Evolutionary conservation across 345 rosid species (phyloP), one percentile per base, ranked within the genome.

Genomic region (Dipteronia dyeriana): DNA sequence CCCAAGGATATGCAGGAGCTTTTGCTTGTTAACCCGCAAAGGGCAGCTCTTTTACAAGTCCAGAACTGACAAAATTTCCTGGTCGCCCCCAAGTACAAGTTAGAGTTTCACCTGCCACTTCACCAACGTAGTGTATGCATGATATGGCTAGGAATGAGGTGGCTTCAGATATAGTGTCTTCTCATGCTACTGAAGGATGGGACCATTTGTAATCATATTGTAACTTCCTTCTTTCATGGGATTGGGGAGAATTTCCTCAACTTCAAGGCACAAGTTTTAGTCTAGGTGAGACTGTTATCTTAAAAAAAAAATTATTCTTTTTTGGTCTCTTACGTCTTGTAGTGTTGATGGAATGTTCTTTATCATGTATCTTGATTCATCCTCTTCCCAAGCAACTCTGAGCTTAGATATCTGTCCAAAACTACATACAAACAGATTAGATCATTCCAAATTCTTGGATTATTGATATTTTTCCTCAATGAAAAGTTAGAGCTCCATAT

Each of bases 1-100:
- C 98, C 97, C 16, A 84, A 78, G 80, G 98, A 95, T 76, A 84
- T 93, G 96, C 99, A 93, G 79, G 86, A 93, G 80, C 98, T 91
- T 84, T 86, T 93, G 81, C 90, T 91, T 71, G 82, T 88, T 81
- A 96, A 94, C 85, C 99, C 99, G 14, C 87, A 94, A 71, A 91
- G 91, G 65, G 93, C 90, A 68, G 84, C 84, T 78, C 92, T 96
- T 82, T 87, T 96, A 57, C 90, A 82, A 81, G 39, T 66, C 70
- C 74, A 38, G 80, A 87, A 66, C 67, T 63, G 16, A 56, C 49
- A 69, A 74, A 82, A 75, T 80, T 78, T 71, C 81, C 80, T 47
- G 85, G 85, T 54, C 71, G 53, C 41, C 83, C 84, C 34, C 76
- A 79, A 9, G 41, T 81, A 45, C 78, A 80, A 74, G 61, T 70